Evolutionary conservation across 306 rosid species (phyloP).

Genomic region (Nissolia schottii): DNA sequence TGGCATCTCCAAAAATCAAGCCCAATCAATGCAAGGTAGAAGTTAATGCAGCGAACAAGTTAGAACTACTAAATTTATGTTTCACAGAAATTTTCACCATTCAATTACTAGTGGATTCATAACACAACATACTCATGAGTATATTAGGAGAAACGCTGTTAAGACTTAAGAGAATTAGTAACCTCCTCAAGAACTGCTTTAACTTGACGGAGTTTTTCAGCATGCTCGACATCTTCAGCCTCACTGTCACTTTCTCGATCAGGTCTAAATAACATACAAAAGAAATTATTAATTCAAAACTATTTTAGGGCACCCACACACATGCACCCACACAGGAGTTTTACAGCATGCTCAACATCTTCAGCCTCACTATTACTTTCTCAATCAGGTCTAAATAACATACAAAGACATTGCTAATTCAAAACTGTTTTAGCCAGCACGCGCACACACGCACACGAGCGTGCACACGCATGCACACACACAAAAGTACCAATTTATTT

Average conservation of each 20-base stretch:
- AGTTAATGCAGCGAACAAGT: conserved; percentile 1
- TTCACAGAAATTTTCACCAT: not conserved
- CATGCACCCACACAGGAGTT: conserved; percentile 66
- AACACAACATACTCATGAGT: conserved; percentile 8
- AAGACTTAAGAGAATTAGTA: conserved; percentile 20
- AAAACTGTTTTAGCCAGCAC: no score
- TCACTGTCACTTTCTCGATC: conserved; percentile 89
- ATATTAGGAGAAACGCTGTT: conserved; percentile 17
- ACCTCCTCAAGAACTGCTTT: conserved; percentile 99
- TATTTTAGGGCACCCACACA: not conserved
- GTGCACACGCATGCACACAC: not conserved
- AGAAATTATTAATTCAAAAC: conserved; percentile 16
- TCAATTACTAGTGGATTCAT: not conserved
- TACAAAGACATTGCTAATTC: conserved; percentile 14
- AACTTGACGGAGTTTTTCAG: conserved; percentile 98
- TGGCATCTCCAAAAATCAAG: not conserved
- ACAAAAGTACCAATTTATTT: no score
- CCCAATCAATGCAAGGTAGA: not conserved
- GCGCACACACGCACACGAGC: no score
- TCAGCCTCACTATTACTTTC: conserved; percentile 95
- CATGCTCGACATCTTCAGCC: conserved; percentile 94
- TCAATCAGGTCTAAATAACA: conserved; percentile 62
- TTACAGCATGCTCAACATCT: conserved; percentile 96
- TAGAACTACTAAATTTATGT: not conserved
- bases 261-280: conserved; percentile 53